These are phyloP conservation scores for Drechslera avenae DNA, from an alignment of 2,329 filamentous ascomycete species.

Conservation along the genomic window DNA sequence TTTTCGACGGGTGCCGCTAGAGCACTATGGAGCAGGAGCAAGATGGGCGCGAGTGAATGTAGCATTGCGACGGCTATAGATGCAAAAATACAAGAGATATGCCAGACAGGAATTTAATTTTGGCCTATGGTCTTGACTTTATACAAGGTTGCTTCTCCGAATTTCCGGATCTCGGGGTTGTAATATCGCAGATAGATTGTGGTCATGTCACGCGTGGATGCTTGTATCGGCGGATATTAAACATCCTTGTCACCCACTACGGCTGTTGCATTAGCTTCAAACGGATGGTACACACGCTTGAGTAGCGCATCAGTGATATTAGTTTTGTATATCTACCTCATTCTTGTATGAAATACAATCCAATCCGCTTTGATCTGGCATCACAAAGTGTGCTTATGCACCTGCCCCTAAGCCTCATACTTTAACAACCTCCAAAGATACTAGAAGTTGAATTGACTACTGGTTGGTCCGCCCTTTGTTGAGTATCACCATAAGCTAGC, in stretches of 20 bases:
- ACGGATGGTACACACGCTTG: no score
- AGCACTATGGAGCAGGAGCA: constrained; percentile 11
- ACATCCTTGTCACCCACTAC: not conserved
- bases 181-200: constrained; percentile 15
- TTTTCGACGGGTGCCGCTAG: constrained; percentile 20
- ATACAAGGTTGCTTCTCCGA: not conserved
- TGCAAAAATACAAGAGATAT: not conserved
- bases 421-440: constrained; percentile 10
- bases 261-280: no score
- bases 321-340: no score
- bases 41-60: constrained; percentile 6
- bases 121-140: not conserved
- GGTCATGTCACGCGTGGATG: constrained; percentile 10
- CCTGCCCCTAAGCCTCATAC: not conserved
- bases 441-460: not conserved
- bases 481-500: not conserved
- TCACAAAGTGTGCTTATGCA: no score
- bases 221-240: constrained; percentile 9
- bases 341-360: no score
- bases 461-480: not conserved
- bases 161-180: not conserved
- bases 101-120: not conserved
- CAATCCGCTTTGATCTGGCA: no score
- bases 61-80: constrained; percentile 7
- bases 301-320: no score